These are phyloP conservation scores for Roridomyces roridus DNA, from an alignment of 768 basidiomycete genomes.

Conservation along the genomic window DNA sequence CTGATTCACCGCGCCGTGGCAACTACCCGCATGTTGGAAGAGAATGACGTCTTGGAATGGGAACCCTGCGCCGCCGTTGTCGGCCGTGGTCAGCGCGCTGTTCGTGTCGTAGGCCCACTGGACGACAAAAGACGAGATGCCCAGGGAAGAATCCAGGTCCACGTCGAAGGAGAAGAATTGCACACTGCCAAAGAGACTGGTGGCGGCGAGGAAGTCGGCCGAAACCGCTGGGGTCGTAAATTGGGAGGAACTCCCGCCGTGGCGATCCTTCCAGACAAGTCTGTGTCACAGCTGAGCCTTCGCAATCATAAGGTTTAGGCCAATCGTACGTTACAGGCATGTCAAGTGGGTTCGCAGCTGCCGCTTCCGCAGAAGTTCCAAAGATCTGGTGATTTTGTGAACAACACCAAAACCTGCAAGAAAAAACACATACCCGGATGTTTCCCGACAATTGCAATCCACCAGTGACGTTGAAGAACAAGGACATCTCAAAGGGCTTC, in stretches of 20 bases:
- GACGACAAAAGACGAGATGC: slow-evolving; percentile 12
- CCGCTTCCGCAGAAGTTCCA: slow-evolving; percentile 8
- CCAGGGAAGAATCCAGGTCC: background rate
- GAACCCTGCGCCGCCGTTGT: slow-evolving; percentile 19
- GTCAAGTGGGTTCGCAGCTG: background rate
- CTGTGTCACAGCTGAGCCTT: slow-evolving; percentile 1
- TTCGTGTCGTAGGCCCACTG: slow-evolving; percentile 15
- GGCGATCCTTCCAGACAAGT: slow-evolving; percentile 16
- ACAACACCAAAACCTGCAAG: too few relatives aligned
- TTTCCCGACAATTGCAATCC: background rate
- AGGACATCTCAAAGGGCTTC: slow-evolving; percentile 1
- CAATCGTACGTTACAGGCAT: slow-evolving; percentile 16
- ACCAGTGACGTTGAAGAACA: slow-evolving; percentile 3
- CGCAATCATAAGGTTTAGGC: too few relatives aligned
- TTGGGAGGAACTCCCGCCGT: background rate
- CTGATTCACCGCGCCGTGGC: background rate
- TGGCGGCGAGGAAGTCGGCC: background rate
- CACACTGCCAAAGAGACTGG: slow-evolving; percentile 7
- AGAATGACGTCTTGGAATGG: slow-evolving; percentile 14
- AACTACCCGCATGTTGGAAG: background rate
- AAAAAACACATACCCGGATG: slow-evolving; percentile 1
- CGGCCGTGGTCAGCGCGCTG: slow-evolving; percentile 3
- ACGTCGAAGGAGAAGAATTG: slow-evolving; percentile 8
- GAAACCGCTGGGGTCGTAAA: background rate
- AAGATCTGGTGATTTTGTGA: too few relatives aligned